Evolutionary conservation across 2,329 filamentous ascomycete species (phyloP).

Genomic region (Alternaria metachromatica): DNA sequence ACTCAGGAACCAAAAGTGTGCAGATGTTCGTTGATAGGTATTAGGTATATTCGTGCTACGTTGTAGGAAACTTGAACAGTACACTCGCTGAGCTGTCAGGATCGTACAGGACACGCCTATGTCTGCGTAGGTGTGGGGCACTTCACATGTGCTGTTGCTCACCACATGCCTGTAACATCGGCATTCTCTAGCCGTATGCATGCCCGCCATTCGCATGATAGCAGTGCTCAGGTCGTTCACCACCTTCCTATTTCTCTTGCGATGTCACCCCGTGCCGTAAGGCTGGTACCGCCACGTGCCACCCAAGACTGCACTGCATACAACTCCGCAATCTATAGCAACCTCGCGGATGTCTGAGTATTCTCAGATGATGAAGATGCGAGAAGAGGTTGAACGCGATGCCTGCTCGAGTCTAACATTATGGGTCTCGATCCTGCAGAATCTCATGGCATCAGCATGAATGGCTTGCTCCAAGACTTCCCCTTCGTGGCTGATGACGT

Average conservation of each 20-base stretch:
- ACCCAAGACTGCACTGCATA: not conserved
- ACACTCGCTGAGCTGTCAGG: not conserved
- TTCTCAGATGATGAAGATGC: conserved; percentile 3
- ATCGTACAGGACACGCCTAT: not conserved
- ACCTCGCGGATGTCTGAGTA: conserved; percentile 12
- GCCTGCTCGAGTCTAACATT: conserved; percentile 5
- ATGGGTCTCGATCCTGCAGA: not conserved
- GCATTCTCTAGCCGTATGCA: not conserved
- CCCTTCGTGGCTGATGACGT: conserved; percentile 19
- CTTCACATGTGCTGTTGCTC: conserved; percentile 8
- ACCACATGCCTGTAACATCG: conserved; percentile 12
- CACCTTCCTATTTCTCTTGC: conserved; percentile 11
- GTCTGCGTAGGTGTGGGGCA: conserved; percentile 1
- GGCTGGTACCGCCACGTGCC: not conserved
- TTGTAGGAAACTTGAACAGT: not conserved
- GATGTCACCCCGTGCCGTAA: not conserved
- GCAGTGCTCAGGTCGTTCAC: not conserved
- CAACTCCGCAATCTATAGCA: conserved; percentile 7
- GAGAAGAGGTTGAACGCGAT: conserved; percentile 12
- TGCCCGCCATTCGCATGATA: conserved; percentile 4
- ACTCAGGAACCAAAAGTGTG: not conserved
- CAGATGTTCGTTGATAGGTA: not conserved
- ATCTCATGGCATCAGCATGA: conserved; percentile 38
- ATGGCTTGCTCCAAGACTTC: conserved; percentile 42
- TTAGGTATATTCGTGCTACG: not conserved